phyloP scores from a whole-genome alignment of 176 grass and related monocot species.

The Eremochloa ophiuroides region DNA sequence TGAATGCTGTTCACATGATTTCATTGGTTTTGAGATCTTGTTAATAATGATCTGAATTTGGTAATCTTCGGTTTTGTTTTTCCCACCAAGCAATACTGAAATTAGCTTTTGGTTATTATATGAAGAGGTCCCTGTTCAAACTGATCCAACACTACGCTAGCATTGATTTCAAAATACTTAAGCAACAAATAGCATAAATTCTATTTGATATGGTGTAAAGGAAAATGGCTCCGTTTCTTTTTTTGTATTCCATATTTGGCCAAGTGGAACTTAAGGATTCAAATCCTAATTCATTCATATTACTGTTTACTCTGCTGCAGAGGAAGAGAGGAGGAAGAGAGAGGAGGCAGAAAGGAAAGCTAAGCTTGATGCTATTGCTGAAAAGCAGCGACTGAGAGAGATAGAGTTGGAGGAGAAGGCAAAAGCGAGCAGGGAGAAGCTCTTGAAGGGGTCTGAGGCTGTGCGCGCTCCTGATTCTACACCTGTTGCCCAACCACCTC shows the following conservation, averaged over 20 bases:
- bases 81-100: not conserved
- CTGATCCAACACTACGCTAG: not conserved
- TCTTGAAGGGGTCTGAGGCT: constrained; percentile 35
- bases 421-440: constrained; percentile 40
- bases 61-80: not conserved
- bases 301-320: constrained; percentile 36
- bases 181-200: not conserved
- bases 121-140: not conserved
- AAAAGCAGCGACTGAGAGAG: constrained; percentile 71
- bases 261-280: not conserved
- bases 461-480: not conserved
- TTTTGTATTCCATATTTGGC: not conserved
- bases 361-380: constrained; percentile 85
- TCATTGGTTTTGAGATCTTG: not conserved
- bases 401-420: constrained; percentile 77
- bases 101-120: not conserved
- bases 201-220: not conserved
- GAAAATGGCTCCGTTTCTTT: not conserved
- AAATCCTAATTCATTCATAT: not conserved
- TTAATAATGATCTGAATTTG: not conserved
- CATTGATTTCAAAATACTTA: not conserved
- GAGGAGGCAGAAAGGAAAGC: constrained; percentile 76
- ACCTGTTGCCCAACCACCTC: constrained; percentile 15
- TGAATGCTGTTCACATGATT: not conserved
- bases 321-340: constrained; percentile 80